phyloP scores from a whole-genome alignment of 192 early-diverging fungal genomes.

The Jimgerdemannia lactiflua region DNA sequence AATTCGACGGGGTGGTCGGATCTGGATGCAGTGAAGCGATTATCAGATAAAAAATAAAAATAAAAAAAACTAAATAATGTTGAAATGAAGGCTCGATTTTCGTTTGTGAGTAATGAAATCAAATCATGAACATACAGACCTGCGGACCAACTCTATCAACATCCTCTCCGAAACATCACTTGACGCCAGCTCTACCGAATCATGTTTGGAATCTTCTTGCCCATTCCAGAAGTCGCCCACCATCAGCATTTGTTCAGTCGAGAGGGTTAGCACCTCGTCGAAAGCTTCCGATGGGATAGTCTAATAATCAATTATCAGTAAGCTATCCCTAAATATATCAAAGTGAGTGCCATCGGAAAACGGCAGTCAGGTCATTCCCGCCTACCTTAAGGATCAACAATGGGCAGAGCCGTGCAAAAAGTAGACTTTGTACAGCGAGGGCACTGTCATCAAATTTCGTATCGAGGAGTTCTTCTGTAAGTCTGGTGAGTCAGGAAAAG shows the following conservation, averaged over 20 bases:
- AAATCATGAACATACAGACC: not conserved
- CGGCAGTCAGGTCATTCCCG: not conserved
- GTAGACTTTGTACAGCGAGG: constrained; percentile 11
- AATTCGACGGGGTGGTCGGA: not conserved
- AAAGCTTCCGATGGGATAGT: not conserved
- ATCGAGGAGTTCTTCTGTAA: constrained; percentile 7
- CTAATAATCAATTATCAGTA: not conserved
- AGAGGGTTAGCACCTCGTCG: not conserved
- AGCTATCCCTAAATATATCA: not conserved
- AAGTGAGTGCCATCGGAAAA: not conserved
- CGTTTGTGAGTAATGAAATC: too few species aligned
- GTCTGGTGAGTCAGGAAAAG: not conserved
- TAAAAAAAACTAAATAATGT: too few species aligned
- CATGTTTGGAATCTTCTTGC: not conserved
- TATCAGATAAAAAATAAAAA: too few species aligned
- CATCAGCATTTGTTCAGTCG: not conserved
- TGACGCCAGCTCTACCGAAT: not conserved
- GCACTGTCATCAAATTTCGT: constrained; percentile 9
- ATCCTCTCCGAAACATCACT: not conserved
- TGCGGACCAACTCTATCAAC: not conserved
- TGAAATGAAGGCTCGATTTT: too few species aligned
- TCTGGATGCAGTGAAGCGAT: not conserved
- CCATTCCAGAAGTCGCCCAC: not conserved
- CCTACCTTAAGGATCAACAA: constrained; percentile 8
- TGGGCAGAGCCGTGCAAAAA: constrained; percentile 10